These are phyloP conservation scores for Boehmeria nivea DNA, from an alignment of 306 rosid species.

Conservation along the genomic window DNA sequence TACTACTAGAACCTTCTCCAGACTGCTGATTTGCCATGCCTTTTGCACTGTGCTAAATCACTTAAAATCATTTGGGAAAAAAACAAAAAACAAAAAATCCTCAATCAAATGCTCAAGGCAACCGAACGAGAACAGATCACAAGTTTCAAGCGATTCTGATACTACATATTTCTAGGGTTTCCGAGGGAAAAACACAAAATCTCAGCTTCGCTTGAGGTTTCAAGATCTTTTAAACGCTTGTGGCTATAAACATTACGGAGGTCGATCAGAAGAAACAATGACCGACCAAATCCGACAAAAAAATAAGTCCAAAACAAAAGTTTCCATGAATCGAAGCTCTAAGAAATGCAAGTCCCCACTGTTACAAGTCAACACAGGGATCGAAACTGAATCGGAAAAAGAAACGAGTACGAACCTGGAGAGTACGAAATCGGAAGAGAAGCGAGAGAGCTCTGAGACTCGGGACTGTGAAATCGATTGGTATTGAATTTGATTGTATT, in stretches of 20 bases:
- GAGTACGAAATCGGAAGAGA: slow-evolving; percentile 3
- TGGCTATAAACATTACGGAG: too few relatives aligned
- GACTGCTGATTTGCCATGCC: slow-evolving; percentile 67
- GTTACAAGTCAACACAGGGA: not conserved
- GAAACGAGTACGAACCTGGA: not conserved
- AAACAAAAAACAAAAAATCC: too few relatives aligned
- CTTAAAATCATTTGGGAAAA: slow-evolving; percentile 12
- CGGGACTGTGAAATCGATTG: not conserved
- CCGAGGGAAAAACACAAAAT: not conserved
- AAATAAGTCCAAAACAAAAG: too few relatives aligned
- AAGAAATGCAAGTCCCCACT: too few relatives aligned
- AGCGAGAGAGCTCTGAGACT: not conserved
- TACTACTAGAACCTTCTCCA: slow-evolving; percentile 54
- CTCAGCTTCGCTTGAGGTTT: not conserved
- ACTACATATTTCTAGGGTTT: slow-evolving; percentile 23
- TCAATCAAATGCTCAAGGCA: slow-evolving; percentile 10
- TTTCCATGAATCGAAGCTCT: too few relatives aligned
- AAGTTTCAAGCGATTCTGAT: too few relatives aligned
- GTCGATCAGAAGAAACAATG: too few relatives aligned
- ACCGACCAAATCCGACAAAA: too few relatives aligned
- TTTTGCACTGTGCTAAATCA: slow-evolving; percentile 26
- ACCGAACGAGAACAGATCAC: not conserved
- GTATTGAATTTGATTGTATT: not conserved
- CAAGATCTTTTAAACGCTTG: too few relatives aligned
- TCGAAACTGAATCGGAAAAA: not conserved